These are phyloP conservation scores for Zalaria sp. DNA, from an alignment of 2,329 filamentous ascomycete genomes.

Conservation along the genomic window DNA sequence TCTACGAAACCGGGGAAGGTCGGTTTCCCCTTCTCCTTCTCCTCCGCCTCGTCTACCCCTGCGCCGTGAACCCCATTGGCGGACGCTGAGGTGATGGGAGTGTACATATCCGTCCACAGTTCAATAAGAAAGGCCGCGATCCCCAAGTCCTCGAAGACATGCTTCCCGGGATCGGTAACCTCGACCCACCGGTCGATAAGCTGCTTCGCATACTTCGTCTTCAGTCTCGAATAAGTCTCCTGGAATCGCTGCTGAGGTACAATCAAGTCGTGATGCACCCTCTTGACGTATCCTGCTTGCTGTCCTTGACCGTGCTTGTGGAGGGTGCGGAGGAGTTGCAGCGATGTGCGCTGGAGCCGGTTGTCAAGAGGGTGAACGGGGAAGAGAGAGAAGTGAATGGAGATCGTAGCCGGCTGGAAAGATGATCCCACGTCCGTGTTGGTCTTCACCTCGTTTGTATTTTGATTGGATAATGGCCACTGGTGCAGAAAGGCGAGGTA, in stretches of 20 bases:
- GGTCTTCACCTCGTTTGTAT: background rate
- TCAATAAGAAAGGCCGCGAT: conserved; percentile 91
- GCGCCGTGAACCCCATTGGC: background rate
- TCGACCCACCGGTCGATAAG: conserved; percentile 73
- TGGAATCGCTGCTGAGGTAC: conserved; percentile 67
- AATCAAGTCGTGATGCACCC: conserved; percentile 70
- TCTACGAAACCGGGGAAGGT: conserved; percentile 83
- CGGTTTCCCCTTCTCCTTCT: conserved; percentile 8
- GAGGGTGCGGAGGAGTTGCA: conserved; percentile 52
- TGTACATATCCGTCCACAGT: conserved; percentile 78
- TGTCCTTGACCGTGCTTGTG: conserved; percentile 60
- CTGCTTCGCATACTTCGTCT: conserved; percentile 58
- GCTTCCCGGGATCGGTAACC: conserved; percentile 73
- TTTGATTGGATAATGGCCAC: conserved; percentile 24
- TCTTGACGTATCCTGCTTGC: conserved; percentile 57
- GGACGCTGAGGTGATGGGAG: background rate
- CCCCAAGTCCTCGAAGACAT: conserved; percentile 86
- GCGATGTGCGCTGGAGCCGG: conserved; percentile 48
- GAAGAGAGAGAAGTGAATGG: conserved; percentile 39
- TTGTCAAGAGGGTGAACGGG: conserved; percentile 7
- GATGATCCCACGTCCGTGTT: conserved; percentile 1
- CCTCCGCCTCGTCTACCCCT: background rate
- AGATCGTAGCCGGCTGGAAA: conserved; percentile 26
- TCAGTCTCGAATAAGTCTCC: conserved; percentile 67
- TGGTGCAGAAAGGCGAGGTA: conserved; percentile 65